Evolutionary conservation across 768 basidiomycete genomes (phyloP).

Genomic region (Russula olivacea): DNA sequence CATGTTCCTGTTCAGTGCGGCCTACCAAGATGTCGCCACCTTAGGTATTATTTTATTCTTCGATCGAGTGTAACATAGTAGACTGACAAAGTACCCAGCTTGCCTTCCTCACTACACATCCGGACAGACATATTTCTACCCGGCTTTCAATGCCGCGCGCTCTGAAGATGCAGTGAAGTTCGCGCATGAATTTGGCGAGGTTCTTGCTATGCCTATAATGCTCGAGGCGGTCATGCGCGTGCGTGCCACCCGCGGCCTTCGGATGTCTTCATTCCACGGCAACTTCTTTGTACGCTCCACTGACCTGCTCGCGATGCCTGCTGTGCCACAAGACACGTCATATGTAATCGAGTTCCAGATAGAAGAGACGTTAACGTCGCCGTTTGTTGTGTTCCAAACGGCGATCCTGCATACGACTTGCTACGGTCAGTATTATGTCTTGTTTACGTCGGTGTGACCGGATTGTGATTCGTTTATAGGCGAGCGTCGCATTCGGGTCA

Average conservation of each 20-base stretch:
- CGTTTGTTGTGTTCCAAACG: slow-evolving; percentile 49
- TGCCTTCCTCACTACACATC: slow-evolving; percentile 96
- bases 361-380: slow-evolving; percentile 45
- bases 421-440: slow-evolving; percentile 32
- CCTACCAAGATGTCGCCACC: slow-evolving; percentile 93
- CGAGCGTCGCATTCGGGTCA: slow-evolving; percentile 86
- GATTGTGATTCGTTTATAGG: slow-evolving; percentile 12
- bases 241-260: slow-evolving; percentile 67
- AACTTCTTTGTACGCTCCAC: slow-evolving; percentile 57
- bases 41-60: slow-evolving; percentile 49
- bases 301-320: slow-evolving; percentile 50
- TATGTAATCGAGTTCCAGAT: slow-evolving; percentile 54
- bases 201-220: slow-evolving; percentile 90
- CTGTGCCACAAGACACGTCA: slow-evolving; percentile 50
- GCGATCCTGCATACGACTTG: slow-evolving; percentile 52
- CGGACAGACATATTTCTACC: slow-evolving; percentile 97
- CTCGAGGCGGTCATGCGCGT: slow-evolving; percentile 97
- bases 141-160: slow-evolving; percentile 91
- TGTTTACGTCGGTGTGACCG: not conserved
- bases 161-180: slow-evolving; percentile 98
- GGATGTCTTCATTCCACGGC: slow-evolving; percentile 55
- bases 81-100: slow-evolving; percentile 39
- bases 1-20: slow-evolving; percentile 96
- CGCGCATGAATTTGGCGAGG: slow-evolving; percentile 93
- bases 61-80: not conserved